These are phyloP conservation scores for Apostasia ramifera DNA, from an alignment of 106 monocot species.

Conservation along the genomic window DNA sequence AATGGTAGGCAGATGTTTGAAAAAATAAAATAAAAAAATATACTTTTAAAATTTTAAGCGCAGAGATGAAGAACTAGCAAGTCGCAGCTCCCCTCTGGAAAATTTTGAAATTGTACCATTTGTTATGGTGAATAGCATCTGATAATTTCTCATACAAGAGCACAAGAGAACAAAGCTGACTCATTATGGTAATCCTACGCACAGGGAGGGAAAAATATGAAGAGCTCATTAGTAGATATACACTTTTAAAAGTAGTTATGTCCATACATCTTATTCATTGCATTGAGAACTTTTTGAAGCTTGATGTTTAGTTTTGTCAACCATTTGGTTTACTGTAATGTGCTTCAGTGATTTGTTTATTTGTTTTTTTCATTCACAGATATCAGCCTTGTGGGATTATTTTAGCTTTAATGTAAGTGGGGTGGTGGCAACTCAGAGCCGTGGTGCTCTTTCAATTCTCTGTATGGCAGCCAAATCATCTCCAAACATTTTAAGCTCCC, in stretches of 20 bases:
- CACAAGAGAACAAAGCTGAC: too few species aligned
- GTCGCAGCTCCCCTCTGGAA: too few species aligned
- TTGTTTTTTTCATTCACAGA: conserved; percentile 22
- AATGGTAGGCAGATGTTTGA: too few species aligned
- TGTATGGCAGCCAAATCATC: conserved; percentile 95
- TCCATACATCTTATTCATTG: not conserved
- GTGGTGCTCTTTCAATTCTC: conserved; percentile 82
- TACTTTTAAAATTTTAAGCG: too few species aligned
- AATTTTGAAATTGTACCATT: too few species aligned
- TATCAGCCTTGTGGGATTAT: conserved; percentile 86
- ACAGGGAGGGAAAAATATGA: too few species aligned
- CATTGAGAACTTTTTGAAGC: not conserved
- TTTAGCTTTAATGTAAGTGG: conserved; percentile 85
- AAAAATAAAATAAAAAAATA: too few species aligned
- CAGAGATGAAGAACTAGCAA: too few species aligned
- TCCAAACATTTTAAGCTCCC: conserved; percentile 63
- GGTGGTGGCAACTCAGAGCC: conserved; percentile 58
- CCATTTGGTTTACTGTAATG: not conserved
- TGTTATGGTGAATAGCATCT: too few species aligned
- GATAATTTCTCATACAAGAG: too few species aligned
- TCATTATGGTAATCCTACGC: too few species aligned
- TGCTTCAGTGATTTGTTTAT: not conserved
- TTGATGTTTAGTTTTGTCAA: not conserved
- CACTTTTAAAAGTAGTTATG: not conserved
- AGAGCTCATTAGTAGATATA: too few species aligned